A percentile compares a stretch with the other conserved stretches of the same genome.
Conservation (phyloP, 495 filamentous ascomycete species). For the Glonium stellatum region DNA sequence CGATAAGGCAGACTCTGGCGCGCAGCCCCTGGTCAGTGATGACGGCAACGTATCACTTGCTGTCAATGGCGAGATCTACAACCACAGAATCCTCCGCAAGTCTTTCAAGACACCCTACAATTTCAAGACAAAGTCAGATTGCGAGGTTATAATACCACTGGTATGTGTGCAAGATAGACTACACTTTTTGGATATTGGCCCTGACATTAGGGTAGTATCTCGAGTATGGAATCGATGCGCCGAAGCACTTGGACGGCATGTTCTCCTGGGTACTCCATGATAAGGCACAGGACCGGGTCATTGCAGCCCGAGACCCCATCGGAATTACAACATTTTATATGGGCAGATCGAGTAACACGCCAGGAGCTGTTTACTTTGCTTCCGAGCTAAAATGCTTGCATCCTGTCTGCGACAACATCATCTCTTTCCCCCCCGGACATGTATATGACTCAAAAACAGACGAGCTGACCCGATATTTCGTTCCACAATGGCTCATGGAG, state of each 20-base stretch:
- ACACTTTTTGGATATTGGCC: not conserved
- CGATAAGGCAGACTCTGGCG: constrained; percentile 66
- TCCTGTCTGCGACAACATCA: constrained; percentile 91
- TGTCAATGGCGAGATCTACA: constrained; percentile 99
- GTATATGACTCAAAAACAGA: constrained; percentile 88
- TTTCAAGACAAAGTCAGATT: constrained; percentile 97
- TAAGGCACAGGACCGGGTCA: constrained; percentile 78
- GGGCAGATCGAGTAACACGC: constrained; percentile 75
- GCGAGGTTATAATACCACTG: constrained; percentile 95
- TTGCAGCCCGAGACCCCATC: constrained; percentile 93
- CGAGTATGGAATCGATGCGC: constrained; percentile 85
- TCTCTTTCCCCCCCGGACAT: constrained; percentile 90
- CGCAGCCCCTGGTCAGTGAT: constrained; percentile 88
- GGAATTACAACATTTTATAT: constrained; percentile 97
- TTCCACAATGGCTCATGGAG: constrained; percentile 85
- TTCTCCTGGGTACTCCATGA: constrained; percentile 98
- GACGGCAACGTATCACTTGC: constrained; percentile 83
- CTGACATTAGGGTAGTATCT: constrained; percentile 59
- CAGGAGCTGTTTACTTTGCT: constrained; percentile 85
- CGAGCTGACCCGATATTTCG: constrained; percentile 73
- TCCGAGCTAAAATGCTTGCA: constrained; percentile 93
- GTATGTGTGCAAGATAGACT: constrained; percentile 45
- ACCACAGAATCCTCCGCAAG: constrained; percentile 90
- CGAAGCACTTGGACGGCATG: constrained; percentile 96
- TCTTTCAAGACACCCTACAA: constrained; percentile 68